Evolutionary conservation across 441 rosid genomes (phyloP), one percentile per base, ranked within the genome.

Genomic region (Daphne laureola): DNA sequence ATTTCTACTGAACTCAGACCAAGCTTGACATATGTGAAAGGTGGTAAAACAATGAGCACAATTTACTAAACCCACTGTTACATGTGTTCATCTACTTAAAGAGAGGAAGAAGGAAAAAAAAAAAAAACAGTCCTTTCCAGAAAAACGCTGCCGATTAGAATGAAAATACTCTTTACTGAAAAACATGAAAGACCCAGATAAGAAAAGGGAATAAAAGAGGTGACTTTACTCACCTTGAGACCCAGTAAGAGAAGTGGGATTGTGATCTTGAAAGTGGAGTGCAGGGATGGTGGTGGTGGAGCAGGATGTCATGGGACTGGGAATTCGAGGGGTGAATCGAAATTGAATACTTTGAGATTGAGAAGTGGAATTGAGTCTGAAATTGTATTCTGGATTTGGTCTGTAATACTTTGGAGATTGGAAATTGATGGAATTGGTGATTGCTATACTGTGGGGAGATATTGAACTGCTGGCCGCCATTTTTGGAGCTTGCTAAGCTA

Each of bases 1-100:
- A 45, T 78, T 78, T 38, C 55, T 62, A 53, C 86, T 77, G 47
- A 92, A 92, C 73, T 86, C 93, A n/a, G 75, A 61, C 96, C 96
- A 87, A 14, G 72, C 91, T 82, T 46, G 50, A 45, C 35, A 62
- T n/a, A n/a, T 18, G 25, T 41, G 25, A 21, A 63, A 51, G 31
- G 17, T 25, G 54, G 55, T 42, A 63, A 62, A 53, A 31, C 38
- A 31, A 31, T 31, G 38, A 9, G 9, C 38, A 31, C 38, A 31
- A 2, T 31, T 31, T 31, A 31, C 38, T 7, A 7, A 31, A 31
- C 38, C 11, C 11, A 31, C 0, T 9, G 7, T 31, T 5, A 31
- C 59, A 57, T 26, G 12, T 46, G 17, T 8, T 31, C 27, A 21
- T 46, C 5, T 46, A 17, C 48, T 55, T 16, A n/a, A 9, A 43